These are phyloP conservation scores for Neurospora sp. DNA, from an alignment of 495 filamentous ascomycete species.

Conservation along the genomic window DNA sequence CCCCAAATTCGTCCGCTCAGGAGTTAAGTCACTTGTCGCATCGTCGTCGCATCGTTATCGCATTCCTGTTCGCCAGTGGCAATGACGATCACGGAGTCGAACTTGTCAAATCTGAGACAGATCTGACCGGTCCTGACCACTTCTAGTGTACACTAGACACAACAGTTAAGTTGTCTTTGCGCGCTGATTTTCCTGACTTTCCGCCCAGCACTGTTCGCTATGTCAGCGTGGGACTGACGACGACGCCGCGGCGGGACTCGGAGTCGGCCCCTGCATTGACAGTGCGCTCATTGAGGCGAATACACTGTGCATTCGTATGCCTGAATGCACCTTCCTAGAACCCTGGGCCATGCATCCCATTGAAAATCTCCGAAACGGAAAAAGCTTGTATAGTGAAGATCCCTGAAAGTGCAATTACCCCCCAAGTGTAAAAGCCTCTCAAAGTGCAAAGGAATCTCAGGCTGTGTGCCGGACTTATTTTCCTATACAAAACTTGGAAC, in stretches of 20 bases:
- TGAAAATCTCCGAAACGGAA: background rate
- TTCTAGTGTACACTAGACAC: background rate
- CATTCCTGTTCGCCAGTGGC: background rate
- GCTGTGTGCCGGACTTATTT: no score
- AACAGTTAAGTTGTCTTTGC: background rate
- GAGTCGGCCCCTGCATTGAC: background rate
- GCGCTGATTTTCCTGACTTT: background rate
- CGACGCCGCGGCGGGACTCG: background rate
- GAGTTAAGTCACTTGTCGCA: background rate
- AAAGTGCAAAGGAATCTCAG: no score
- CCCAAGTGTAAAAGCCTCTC: no score
- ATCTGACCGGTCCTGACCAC: background rate
- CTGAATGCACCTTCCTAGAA: background rate
- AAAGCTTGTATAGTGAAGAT: background rate
- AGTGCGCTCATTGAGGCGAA: background rate
- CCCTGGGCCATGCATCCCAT: background rate
- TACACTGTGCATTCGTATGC: background rate
- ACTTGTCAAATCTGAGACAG: background rate
- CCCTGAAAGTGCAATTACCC: background rate
- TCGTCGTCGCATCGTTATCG: background rate
- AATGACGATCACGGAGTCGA: background rate
- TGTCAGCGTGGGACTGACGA: background rate
- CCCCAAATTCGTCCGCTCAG: background rate
- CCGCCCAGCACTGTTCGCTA: background rate
- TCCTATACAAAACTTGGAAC: no score